Percentiles rank a stretch among this genome's conserved stretches.
phyloP scores from a whole-genome alignment of 306 rosid genomes.

The Rubus idaeus region DNA sequence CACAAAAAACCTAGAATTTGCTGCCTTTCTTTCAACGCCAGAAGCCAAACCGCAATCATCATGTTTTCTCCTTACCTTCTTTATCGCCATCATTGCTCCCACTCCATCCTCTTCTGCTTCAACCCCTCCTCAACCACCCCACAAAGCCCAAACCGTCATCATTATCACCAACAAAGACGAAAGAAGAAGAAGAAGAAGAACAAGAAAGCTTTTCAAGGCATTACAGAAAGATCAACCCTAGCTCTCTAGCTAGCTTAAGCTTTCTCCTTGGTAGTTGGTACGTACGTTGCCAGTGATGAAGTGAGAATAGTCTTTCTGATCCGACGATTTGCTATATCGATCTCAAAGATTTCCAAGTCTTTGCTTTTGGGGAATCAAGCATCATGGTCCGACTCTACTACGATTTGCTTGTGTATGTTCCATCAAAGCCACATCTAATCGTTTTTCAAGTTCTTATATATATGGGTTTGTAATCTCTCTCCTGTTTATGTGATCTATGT shows the following conservation, averaged over 20 bases:
- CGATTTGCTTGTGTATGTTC: constrained; percentile 37
- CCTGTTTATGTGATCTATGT: background rate
- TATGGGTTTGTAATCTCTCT: background rate
- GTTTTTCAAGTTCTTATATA: constrained; percentile 2
- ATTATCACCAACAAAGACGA: constrained; percentile 29
- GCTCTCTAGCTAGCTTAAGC: background rate
- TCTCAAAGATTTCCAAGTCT: constrained; percentile 8
- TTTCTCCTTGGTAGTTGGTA: constrained; percentile 1
- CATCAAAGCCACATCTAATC: constrained; percentile 36
- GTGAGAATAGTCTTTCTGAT: background rate
- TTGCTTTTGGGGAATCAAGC: constrained; percentile 85
- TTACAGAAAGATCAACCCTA: constrained; percentile 15
- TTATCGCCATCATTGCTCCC: constrained; percentile 73
- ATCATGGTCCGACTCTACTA: constrained; percentile 76
- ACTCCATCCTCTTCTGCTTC: constrained; percentile 29
- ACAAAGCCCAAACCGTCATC: constrained; percentile 47
- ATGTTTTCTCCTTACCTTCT: constrained; percentile 54
- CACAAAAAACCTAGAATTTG: constrained; percentile 31
- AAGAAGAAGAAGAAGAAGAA: constrained; percentile 21
- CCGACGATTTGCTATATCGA: background rate
- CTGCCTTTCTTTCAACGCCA: constrained; percentile 45
- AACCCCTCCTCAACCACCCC: constrained; percentile 44
- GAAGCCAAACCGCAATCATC: constrained; percentile 44
- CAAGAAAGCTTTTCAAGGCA: constrained; percentile 1
- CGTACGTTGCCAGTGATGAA: background rate